Evolutionary conservation across 2,329 filamentous ascomycete genomes (phyloP).

Genomic region (Tolypocladium guangdongense): DNA sequence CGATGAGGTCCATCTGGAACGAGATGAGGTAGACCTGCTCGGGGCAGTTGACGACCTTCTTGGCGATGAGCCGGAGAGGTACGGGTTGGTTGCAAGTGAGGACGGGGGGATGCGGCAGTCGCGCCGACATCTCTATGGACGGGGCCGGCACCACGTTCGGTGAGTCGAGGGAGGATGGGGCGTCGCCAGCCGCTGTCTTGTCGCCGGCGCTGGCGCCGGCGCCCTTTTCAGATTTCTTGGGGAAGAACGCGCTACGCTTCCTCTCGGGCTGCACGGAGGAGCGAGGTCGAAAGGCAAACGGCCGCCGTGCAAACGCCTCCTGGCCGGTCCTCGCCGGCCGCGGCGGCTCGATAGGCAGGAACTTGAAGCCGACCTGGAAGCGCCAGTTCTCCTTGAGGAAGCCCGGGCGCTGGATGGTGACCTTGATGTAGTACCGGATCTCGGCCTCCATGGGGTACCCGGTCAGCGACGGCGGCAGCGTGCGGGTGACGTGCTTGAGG

Average conservation of each 20-base stretch:
- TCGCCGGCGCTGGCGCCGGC: constrained; percentile 5
- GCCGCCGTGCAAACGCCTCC: constrained; percentile 75
- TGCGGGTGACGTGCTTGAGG: constrained; percentile 66
- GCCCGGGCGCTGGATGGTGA: constrained; percentile 80
- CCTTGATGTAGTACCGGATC: constrained; percentile 90
- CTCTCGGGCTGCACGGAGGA: constrained; percentile 22
- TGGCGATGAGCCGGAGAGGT: constrained; percentile 69
- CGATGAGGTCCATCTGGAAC: constrained; percentile 72
- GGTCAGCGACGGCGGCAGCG: constrained; percentile 79
- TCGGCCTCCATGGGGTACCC: constrained; percentile 81
- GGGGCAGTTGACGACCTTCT: constrained; percentile 57
- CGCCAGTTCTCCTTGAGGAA: constrained; percentile 87
- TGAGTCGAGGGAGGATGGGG: constrained; percentile 18
- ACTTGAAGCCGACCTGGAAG: constrained; percentile 59
- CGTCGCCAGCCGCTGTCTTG: constrained; percentile 7
- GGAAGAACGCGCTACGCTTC: constrained; percentile 52
- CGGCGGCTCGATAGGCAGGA: constrained; percentile 87
- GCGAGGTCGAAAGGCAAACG: constrained; percentile 43
- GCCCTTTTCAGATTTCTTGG: constrained; percentile 20
- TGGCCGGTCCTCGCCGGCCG: constrained; percentile 54
- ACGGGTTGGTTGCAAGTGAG: constrained; percentile 82
- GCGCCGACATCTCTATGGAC: constrained; percentile 64
- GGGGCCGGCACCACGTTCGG: constrained; percentile 31
- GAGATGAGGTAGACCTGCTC: constrained; percentile 67
- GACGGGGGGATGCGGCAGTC: constrained; percentile 77